Evolutionary conservation across 2,329 filamentous ascomycete genomes (phyloP).

Genomic region (Phialemonium atrogriseum): DNA sequence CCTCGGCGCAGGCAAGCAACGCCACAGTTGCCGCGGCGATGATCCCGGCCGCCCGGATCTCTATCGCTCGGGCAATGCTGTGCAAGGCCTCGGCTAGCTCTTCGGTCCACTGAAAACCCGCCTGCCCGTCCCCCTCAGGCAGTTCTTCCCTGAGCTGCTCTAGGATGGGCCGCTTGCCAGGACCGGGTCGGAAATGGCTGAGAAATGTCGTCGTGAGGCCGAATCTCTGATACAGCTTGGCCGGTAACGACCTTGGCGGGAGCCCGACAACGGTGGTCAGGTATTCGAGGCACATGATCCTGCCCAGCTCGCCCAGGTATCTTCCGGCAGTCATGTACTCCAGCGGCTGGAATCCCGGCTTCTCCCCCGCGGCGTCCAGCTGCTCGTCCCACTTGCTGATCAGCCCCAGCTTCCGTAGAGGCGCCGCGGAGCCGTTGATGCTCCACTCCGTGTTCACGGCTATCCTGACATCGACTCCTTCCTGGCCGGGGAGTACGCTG

Average conservation of each 20-base stretch:
- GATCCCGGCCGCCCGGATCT: conserved; percentile 64
- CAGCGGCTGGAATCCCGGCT: conserved; percentile 70
- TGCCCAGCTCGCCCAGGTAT: conserved; percentile 69
- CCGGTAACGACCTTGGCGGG: conserved; percentile 39
- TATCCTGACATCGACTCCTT: conserved; percentile 50
- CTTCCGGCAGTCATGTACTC: conserved; percentile 79
- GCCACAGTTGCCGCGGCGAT: conserved; percentile 66
- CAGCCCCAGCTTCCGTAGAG: conserved; percentile 53
- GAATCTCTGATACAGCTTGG: conserved; percentile 47
- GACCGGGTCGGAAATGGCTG: conserved; percentile 56
- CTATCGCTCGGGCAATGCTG: conserved; percentile 60
- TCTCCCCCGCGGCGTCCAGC: conserved; percentile 59
- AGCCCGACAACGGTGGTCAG: conserved; percentile 36
- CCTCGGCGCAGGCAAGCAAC: conserved; percentile 59
- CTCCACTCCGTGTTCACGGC: conserved; percentile 82
- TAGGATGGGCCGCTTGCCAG: conserved; percentile 30
- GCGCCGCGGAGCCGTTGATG: conserved; percentile 65
- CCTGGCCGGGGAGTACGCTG: conserved; percentile 36
- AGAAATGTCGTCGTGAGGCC: conserved; percentile 65
- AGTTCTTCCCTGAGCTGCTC: conserved; percentile 44
- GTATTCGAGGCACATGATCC: conserved; percentile 62
- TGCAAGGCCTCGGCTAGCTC: conserved; percentile 52
- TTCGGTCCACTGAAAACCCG: conserved; percentile 52
- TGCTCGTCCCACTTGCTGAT: conserved; percentile 63
- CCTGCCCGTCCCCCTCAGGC: conserved; percentile 29